phyloP scores from a whole-genome alignment of 208 protist species.

The Leishmania tropica region DNA sequence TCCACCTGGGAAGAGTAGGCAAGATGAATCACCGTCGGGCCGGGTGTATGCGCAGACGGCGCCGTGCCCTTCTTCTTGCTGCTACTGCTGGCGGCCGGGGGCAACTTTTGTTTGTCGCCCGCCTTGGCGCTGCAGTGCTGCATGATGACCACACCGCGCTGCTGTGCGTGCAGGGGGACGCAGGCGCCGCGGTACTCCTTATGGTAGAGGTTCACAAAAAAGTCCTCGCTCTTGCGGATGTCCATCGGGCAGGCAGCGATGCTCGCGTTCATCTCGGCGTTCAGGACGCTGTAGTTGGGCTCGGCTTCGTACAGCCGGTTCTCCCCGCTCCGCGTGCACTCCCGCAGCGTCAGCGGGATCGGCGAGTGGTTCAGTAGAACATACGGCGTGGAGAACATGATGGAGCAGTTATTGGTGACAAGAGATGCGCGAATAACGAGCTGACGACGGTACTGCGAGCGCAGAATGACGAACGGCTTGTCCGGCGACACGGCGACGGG shows the following conservation, averaged over 20 bases:
- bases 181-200: slow-evolving; percentile 40
- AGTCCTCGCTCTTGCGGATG: slow-evolving; percentile 44
- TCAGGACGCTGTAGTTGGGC: slow-evolving; percentile 67
- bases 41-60: background rate
- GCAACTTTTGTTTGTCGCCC: background rate
- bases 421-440: slow-evolving; percentile 47
- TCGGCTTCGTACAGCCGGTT: slow-evolving; percentile 27
- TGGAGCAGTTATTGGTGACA: slow-evolving; percentile 20
- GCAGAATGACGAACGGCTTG: slow-evolving; percentile 30
- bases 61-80: slow-evolving; percentile 6
- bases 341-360: slow-evolving; percentile 52
- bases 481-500: slow-evolving; percentile 17
- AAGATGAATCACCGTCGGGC: slow-evolving; percentile 58
- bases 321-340: slow-evolving; percentile 57
- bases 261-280: slow-evolving; percentile 51
- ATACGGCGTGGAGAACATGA: slow-evolving; percentile 71
- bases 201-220: slow-evolving; percentile 76
- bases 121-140: slow-evolving; percentile 23
- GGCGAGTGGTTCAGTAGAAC: slow-evolving; percentile 81
- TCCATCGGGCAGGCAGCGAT: slow-evolving; percentile 57
- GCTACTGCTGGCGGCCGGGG: slow-evolving; percentile 3
- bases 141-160: slow-evolving; percentile 74
- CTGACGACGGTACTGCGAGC: slow-evolving; percentile 36
- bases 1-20: slow-evolving; percentile 67
- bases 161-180: slow-evolving; percentile 82